phyloP scores from a whole-genome alignment of 352 stramenopile species.

The Phytophthora pseudosyringae region DNA sequence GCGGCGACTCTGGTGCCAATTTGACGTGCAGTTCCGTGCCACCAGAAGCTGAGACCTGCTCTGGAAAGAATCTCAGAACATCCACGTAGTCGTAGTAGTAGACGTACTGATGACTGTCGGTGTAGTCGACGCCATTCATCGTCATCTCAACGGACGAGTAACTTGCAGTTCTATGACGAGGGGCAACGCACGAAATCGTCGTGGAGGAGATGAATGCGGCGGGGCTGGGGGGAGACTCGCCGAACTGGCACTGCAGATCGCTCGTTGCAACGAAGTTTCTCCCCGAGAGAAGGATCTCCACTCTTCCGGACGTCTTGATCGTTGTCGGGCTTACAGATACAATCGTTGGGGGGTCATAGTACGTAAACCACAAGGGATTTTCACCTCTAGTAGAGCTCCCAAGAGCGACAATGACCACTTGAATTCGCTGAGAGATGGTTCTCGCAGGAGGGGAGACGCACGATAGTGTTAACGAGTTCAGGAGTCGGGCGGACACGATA shows the following conservation, averaged over 20 bases:
- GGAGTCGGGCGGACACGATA: constrained; percentile 3
- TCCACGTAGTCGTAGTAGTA: constrained; percentile 46
- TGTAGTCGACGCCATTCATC: constrained; percentile 62
- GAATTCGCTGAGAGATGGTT: constrained; percentile 1
- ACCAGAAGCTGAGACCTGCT: constrained; percentile 31
- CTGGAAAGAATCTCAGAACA: constrained; percentile 30
- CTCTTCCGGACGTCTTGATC: constrained; percentile 21
- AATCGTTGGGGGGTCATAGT: constrained; percentile 37
- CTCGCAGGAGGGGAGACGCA: constrained; percentile 25
- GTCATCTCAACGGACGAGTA: constrained; percentile 49
- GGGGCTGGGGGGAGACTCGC: constrained; percentile 18
- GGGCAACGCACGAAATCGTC: constrained; percentile 38
- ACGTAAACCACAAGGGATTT: constrained; percentile 33
- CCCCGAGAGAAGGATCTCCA: constrained; percentile 41
- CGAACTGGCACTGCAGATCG: constrained; percentile 45
- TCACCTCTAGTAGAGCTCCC: neutral
- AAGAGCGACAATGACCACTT: constrained; percentile 8
- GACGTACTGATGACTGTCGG: constrained; percentile 23
- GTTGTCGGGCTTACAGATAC: constrained; percentile 26
- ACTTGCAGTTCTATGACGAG: constrained; percentile 21
- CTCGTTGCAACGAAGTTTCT: constrained; percentile 38
- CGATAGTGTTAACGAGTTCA: constrained; percentile 30
- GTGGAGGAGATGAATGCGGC: constrained; percentile 36
- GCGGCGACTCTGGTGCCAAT: constrained; percentile 20
- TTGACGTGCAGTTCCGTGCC: constrained; percentile 36